Evolutionary conservation across 225 moss, liverwort and hornwort species (phyloP).

Genomic region (Straminergon stramineum): DNA sequence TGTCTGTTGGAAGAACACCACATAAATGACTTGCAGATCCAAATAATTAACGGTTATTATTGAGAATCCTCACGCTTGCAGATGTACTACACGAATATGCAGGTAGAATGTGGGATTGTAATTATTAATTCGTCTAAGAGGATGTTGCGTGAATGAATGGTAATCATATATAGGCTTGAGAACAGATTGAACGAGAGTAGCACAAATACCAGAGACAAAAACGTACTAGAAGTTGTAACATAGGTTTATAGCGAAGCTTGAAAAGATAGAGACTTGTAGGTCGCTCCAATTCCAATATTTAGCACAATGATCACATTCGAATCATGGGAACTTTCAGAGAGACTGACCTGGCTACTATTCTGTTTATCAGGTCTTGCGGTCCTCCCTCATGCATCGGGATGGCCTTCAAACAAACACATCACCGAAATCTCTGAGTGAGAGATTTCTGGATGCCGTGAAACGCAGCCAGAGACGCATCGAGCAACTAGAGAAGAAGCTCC

Average conservation of each 20-base stretch:
- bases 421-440: neutral
- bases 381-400: slow-evolving; percentile 13
- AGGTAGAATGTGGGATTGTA: neutral
- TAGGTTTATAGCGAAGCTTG: neutral
- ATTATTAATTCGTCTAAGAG: neutral
- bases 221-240: neutral
- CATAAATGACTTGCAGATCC: neutral
- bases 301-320: neutral
- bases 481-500: neutral
- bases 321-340: neutral
- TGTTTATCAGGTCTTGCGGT: slow-evolving; percentile 14
- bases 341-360: neutral
- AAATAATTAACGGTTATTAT: neutral
- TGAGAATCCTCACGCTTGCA: neutral
- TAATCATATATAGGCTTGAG: neutral
- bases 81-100: neutral
- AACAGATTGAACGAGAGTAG: neutral
- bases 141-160: neutral
- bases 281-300: neutral
- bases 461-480: slow-evolving; percentile 14
- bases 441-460: slow-evolving; percentile 15
- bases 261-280: neutral
- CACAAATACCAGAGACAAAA: neutral
- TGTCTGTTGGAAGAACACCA: neutral
- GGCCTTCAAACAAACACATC: neutral